Percentiles rank a stretch among this genome's conserved stretches.
phyloP scores from a whole-genome alignment of 164 flowering plant genomes.

The grape (Vitis vinifera) region ASM3070453v1 NC_081816.1:651501-652000 shows the following conservation, averaged over 20 bases:
- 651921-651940: constrained; percentile 95
- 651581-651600: too few species aligned
- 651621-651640: constrained; percentile 92
- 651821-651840: constrained; percentile 34
- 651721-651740: constrained; percentile 60
- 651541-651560: too few species aligned
- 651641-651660: constrained; percentile 89
- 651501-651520: too few species aligned
- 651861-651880: constrained; percentile 87
- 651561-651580: too few species aligned
- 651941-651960: neutral
- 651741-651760: constrained; percentile 22
- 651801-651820: neutral
- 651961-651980: neutral
- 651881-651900: constrained; percentile 92
- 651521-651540: too few species aligned
- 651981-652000: too few species aligned
- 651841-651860: constrained; percentile 57
- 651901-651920: constrained; percentile 97
- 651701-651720: constrained; percentile 99
- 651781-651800: neutral
- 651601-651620: constrained; percentile 51
- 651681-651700: constrained; percentile 84
- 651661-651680: constrained; percentile 80
- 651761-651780: neutral